A percentile compares a stretch with the other conserved stretches of the same genome.
Evolutionary conservation across 345 rosid genomes (phyloP).

Genomic region (Ailanthus altissimus): DNA sequence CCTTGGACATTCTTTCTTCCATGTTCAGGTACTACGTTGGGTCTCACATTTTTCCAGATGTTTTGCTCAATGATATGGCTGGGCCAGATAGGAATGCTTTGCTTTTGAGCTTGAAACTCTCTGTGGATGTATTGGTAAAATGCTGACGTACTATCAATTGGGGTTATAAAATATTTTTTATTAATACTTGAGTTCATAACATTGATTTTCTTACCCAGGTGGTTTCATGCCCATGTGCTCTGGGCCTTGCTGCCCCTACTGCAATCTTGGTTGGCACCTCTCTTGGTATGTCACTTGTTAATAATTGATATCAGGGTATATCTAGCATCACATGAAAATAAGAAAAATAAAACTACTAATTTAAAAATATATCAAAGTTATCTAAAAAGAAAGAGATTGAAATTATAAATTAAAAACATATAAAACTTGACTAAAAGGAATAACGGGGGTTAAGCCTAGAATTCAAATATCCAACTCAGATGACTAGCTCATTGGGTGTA

Average conservation of each 20-base stretch:
- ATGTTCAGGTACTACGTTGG: constrained; percentile 81
- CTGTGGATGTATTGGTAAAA: constrained; percentile 93
- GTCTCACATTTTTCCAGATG: constrained; percentile 85
- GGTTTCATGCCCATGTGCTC: constrained; percentile 95
- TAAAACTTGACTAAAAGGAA: too few relatives aligned
- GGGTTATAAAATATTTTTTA: not conserved
- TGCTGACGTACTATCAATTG: not conserved
- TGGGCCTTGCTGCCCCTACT: constrained; percentile 98
- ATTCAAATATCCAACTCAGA: too few relatives aligned
- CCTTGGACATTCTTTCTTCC: constrained; percentile 15
- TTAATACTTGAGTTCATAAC: constrained; percentile 9
- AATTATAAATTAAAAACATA: too few relatives aligned
- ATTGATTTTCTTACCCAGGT: constrained; percentile 52
- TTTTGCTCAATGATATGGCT: constrained; percentile 91
- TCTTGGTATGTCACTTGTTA: constrained; percentile 61
- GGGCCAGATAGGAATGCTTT: constrained; percentile 87
- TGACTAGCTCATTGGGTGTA: too few relatives aligned
- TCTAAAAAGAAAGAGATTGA: too few relatives aligned
- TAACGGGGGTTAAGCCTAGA: too few relatives aligned
- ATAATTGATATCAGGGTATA: not conserved
- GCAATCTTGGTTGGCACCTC: constrained; percentile 97
- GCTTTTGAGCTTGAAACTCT: constrained; percentile 90
- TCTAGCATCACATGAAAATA: too few relatives aligned
- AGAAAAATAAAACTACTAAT: too few relatives aligned
- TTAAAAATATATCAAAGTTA: too few relatives aligned